Evolutionary conservation across 78 protist genomes (phyloP).

Genomic region (Polysphondylium violaceum): DNA sequence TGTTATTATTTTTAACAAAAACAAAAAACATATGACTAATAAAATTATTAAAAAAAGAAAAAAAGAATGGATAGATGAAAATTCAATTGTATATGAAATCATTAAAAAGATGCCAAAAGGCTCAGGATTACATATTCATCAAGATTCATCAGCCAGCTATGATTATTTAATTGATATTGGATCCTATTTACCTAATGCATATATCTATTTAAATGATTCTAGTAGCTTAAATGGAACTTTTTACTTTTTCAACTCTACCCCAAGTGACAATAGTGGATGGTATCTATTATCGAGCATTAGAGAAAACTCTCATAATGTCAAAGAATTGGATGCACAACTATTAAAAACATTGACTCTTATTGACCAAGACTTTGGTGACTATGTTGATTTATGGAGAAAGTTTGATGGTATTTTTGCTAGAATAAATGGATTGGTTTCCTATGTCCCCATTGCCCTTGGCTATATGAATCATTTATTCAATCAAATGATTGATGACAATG

Average conservation of each 20-base stretch:
- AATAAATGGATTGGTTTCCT: slow-evolving; percentile 21
- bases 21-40: not conserved
- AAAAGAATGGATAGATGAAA: slow-evolving; percentile 7
- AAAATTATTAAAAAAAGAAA: slow-evolving; percentile 4
- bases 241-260: slow-evolving; percentile 20
- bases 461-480: slow-evolving; percentile 38
- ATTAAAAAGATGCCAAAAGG: slow-evolving; percentile 67
- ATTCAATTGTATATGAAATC: slow-evolving; percentile 12
- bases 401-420: slow-evolving; percentile 48
- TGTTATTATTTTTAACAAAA: not conserved
- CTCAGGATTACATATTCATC: slow-evolving; percentile 45
- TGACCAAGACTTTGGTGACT: slow-evolving; percentile 30
- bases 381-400: slow-evolving; percentile 45
- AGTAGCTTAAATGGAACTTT: slow-evolving; percentile 1
- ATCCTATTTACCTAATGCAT: slow-evolving; percentile 64
- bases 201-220: slow-evolving; percentile 4
- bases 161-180: slow-evolving; percentile 44
- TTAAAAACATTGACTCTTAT: not conserved
- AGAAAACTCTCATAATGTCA: not conserved
- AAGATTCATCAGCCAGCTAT: slow-evolving; percentile 39
- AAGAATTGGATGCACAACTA: slow-evolving; percentile 5
- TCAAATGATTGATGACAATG: slow-evolving; percentile 39
- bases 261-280: slow-evolving; percentile 35
- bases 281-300: not conserved
- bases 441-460: slow-evolving; percentile 25